Evolutionary conservation across 225 moss, liverwort and hornwort genomes (phyloP), one percentile per base, ranked within the genome.

Genomic region (Asterella californica): DNA sequence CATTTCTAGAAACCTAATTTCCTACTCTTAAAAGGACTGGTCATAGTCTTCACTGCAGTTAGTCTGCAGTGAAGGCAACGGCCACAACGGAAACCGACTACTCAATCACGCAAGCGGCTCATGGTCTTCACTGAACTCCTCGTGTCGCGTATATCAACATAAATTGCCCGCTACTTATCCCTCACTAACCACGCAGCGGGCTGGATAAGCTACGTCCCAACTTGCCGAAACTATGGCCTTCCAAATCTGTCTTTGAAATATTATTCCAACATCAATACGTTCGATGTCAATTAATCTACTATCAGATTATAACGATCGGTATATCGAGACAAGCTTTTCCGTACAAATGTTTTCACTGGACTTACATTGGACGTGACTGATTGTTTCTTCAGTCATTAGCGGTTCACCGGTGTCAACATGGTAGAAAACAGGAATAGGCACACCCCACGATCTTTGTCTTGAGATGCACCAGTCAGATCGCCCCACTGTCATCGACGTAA

Each of bases 381-480:
- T 93, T 76, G 91, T 99, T 74, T 83, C 91, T 55, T 91, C 85
- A 54, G 74, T 99, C 97, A 99, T 93, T 54, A 99, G 91, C 52
- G 94, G 89, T 83, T 89, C 90, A 74, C 95, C 95, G 59, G 90
- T 85, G 48, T 90, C 94, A 76, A 88, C 80, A 49, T 99, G 82
- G 82, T 99, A 99, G 83, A 99, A 99, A 10, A 85, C 93, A 75
- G 97, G 97, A 82, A 99, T 99, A 53, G 97, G 97, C 77, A 99
- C 97, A 81, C 97, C 97, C 97, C 97, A 99, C 25, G 93, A 87
- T 83, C 97, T 86, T 85, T 99, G 97, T 79, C 97, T 89, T 74
- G 97, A 99, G 69, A 99, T 99, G 83, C 97, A 99, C 97, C 97
- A 99, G 79, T 99, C 97, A 57, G 93, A 92, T 83, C 97, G 91